Conservation (phyloP, 768 basidiomycete species). For the Russula foetens region DNA sequence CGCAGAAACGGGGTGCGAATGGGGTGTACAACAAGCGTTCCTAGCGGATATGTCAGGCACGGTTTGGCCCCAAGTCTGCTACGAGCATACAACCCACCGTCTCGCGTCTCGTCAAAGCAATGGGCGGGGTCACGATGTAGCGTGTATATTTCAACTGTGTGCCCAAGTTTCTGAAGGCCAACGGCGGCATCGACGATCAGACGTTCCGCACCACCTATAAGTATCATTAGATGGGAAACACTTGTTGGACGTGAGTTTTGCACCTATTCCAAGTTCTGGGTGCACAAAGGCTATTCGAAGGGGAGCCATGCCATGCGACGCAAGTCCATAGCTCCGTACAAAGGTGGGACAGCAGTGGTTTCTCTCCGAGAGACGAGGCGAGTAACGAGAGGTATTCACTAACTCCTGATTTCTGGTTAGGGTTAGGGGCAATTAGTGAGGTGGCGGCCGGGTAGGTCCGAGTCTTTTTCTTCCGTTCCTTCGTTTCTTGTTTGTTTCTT, state of each 20-base stretch:
- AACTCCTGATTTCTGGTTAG: too few species aligned
- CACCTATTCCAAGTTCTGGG: slow-evolving; percentile 92
- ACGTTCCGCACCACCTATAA: slow-evolving; percentile 86
- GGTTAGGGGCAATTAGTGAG: too few species aligned
- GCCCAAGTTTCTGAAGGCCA: slow-evolving; percentile 76
- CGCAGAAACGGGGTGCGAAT: slow-evolving; percentile 73
- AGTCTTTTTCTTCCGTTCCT: too few species aligned
- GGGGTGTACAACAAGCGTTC: slow-evolving; percentile 70
- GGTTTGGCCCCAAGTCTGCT: neutral
- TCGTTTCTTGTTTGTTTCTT: too few species aligned
- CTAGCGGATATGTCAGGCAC: slow-evolving; percentile 32
- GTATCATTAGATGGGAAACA: neutral
- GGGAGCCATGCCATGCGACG: neutral
- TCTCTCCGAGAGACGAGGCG: too few species aligned
- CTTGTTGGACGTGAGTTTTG: slow-evolving; percentile 2
- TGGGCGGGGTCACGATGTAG: slow-evolving; percentile 82
- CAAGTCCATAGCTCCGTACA: neutral
- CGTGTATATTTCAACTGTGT: slow-evolving; percentile 84
- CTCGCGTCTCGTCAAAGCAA: slow-evolving; percentile 89
- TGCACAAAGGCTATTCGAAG: slow-evolving; percentile 78
- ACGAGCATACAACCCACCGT: slow-evolving; percentile 46
- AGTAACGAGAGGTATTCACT: too few species aligned
- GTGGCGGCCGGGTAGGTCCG: too few species aligned
- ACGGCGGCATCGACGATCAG: slow-evolving; percentile 93
- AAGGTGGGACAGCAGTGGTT: neutral